Conservation (phyloP, 495 filamentous ascomycete genomes). For the Cercophora sp. region DNA sequence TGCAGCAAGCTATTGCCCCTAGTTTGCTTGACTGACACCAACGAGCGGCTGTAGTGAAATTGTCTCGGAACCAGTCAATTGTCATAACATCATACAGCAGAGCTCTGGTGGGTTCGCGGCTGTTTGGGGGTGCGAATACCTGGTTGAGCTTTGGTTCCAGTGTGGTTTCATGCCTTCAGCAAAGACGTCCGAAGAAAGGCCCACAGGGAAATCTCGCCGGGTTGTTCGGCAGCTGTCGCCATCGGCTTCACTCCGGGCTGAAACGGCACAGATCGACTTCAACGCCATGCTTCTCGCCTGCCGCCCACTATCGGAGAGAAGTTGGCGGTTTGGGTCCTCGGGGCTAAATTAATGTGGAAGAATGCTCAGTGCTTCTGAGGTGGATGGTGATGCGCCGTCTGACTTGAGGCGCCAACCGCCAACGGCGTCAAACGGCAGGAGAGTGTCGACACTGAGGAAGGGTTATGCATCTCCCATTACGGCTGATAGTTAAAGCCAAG, state of each 20-base stretch:
- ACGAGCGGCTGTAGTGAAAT: too few relatives aligned
- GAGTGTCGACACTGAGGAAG: not conserved
- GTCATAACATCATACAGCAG: too few relatives aligned
- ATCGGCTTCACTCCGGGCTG: not conserved
- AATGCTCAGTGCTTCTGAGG: not conserved
- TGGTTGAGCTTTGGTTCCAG: not conserved
- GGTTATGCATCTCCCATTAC: too few relatives aligned
- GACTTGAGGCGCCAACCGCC: too few relatives aligned
- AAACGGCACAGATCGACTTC: not conserved
- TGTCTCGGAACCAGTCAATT: too few relatives aligned
- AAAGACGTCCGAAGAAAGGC: not conserved
- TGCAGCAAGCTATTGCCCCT: too few relatives aligned
- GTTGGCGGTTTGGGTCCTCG: not conserved
- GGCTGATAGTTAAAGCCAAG: too few relatives aligned
- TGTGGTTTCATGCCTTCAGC: not conserved
- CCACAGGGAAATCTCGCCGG: too few relatives aligned
- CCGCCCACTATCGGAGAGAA: not conserved
- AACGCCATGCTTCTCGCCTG: not conserved
- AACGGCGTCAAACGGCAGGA: too few relatives aligned
- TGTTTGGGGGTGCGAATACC: not conserved
- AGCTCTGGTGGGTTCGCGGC: too few relatives aligned
- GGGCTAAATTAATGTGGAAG: not conserved
- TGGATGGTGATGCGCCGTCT: not conserved
- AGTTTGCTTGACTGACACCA: too few relatives aligned
- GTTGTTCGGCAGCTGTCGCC: not conserved